These are phyloP conservation scores for Claviceps spartinae DNA, from an alignment of 2,329 filamentous ascomycete species.

Conservation along the genomic window DNA sequence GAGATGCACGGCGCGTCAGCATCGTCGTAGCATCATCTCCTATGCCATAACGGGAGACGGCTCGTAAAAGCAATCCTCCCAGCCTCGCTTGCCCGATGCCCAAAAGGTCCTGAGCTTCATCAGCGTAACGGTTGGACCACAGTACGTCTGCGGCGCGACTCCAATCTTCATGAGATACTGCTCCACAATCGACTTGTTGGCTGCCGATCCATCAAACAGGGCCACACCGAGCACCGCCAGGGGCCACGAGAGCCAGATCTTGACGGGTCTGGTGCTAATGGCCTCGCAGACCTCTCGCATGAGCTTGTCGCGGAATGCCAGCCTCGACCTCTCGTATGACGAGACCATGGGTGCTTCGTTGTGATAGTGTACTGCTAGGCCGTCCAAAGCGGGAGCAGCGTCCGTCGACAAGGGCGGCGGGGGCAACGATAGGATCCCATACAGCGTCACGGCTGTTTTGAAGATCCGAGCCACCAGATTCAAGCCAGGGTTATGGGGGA, in stretches of 20 bases:
- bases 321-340: conserved; percentile 1
- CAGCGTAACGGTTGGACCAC: background rate
- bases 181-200: background rate
- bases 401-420: background rate
- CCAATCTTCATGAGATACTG: background rate
- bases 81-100: conserved; percentile 1
- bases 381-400: background rate
- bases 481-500: background rate
- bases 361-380: background rate
- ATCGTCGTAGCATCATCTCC: background rate
- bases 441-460: conserved; percentile 3
- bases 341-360: background rate
- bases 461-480: background rate
- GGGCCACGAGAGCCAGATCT: conserved; percentile 1
- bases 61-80: conserved; percentile 4
- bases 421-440: conserved; percentile 1
- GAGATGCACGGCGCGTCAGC: no score
- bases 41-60: conserved; percentile 2
- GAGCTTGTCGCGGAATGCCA: background rate
- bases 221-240: conserved; percentile 3
- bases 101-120: conserved; percentile 3
- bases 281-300: conserved; percentile 1
- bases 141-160: background rate
- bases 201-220: background rate
- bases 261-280: background rate